Evolutionary conservation across 495 filamentous ascomycete species (phyloP).

Genomic region (Bryoglossum gracile): DNA sequence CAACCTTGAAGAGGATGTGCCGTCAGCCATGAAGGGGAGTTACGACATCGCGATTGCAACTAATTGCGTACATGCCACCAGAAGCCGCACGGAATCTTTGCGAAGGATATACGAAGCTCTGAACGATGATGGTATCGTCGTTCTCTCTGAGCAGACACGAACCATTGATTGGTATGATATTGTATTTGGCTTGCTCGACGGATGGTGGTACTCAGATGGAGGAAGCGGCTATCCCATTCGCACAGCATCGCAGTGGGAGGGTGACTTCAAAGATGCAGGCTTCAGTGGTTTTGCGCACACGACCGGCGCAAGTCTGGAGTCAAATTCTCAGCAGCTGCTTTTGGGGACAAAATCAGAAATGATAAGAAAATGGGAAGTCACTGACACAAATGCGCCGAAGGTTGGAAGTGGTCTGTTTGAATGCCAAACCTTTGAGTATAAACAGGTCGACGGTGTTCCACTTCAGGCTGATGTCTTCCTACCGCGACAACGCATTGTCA

Average conservation of each 20-base stretch:
- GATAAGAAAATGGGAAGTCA: neutral
- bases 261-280: conserved; percentile 31
- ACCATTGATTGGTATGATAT: conserved; percentile 30
- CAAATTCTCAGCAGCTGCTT: conserved; percentile 31
- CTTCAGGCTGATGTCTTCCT: neutral
- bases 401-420: neutral
- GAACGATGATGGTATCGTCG: neutral
- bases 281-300: conserved; percentile 41
- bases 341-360: neutral
- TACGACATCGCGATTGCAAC: conserved; percentile 45
- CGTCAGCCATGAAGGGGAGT: conserved; percentile 33
- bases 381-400: neutral
- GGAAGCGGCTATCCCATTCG: conserved; percentile 38
- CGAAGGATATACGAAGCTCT: conserved; percentile 30
- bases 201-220: conserved; percentile 43
- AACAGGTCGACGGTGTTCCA: neutral
- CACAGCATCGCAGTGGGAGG: conserved; percentile 30
- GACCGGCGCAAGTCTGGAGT: conserved; percentile 34
- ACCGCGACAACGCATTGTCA: neutral
- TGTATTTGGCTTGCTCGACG: conserved; percentile 35
- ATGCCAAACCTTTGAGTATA: neutral
- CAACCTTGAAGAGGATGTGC: conserved; percentile 38
- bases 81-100: conserved; percentile 38
- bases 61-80: conserved; percentile 44
- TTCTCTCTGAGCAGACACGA: conserved; percentile 20